Evolutionary conservation across 2,329 filamentous ascomycete genomes (phyloP).

Genomic region (Colletotrichum sp.): DNA sequence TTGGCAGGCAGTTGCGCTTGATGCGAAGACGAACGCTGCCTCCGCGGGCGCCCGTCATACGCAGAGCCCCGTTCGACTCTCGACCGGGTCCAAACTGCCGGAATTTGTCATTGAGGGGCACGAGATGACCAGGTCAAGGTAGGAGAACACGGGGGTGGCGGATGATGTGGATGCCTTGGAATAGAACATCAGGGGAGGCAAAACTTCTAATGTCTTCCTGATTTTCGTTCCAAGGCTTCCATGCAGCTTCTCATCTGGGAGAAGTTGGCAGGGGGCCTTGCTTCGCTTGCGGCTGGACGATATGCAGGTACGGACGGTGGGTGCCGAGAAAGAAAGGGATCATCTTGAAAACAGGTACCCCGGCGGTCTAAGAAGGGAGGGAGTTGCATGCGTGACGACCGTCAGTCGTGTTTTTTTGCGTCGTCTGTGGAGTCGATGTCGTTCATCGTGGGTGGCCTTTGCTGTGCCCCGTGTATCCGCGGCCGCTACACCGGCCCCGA

Average conservation of each 20-base stretch:
- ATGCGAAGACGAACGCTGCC: not conserved
- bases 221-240: conserved; percentile 3
- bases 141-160: not conserved
- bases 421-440: not conserved
- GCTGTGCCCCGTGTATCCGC: not conserved
- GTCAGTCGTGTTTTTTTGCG: not conserved
- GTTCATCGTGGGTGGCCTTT: conserved; percentile 1
- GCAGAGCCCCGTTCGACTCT: not conserved
- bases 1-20: not conserved
- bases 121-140: not conserved
- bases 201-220: not conserved
- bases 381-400: not conserved
- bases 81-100: not conserved
- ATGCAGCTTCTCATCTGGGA: conserved; percentile 7
- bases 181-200: not conserved
- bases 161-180: not conserved
- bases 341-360: not conserved
- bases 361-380: not conserved
- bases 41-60: not conserved
- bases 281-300: not conserved
- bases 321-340: not conserved
- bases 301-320: conserved; percentile 10
- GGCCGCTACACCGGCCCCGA: not conserved
- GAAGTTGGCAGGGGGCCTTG: not conserved
- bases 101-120: not conserved